These are phyloP conservation scores for Potentilla sterilis DNA, from an alignment of 306 rosid genomes.

Conservation along the genomic window DNA sequence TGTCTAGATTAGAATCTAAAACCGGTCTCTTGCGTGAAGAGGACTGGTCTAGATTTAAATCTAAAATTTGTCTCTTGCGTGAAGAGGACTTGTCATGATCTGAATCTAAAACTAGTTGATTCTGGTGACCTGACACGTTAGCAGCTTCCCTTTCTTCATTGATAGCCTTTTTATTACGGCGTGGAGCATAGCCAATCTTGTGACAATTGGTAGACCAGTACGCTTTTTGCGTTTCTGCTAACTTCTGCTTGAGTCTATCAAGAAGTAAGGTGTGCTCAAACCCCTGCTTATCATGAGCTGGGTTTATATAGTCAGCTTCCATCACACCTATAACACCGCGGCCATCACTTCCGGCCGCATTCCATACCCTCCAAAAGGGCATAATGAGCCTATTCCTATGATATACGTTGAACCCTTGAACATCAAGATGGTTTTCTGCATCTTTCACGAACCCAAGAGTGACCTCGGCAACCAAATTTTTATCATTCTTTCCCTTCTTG, in stretches of 20 bases:
- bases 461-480: conserved; percentile 63
- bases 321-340: conserved; percentile 91
- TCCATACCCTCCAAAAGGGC: conserved; percentile 99
- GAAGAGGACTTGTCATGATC: background rate
- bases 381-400: conserved; percentile 92
- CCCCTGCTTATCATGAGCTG: conserved; percentile 99
- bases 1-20: no score
- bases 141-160: conserved; percentile 30
- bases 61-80: conserved; percentile 14
- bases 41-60: background rate
- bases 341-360: conserved; percentile 93
- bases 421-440: conserved; percentile 84
- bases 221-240: conserved; percentile 70
- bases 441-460: conserved; percentile 95
- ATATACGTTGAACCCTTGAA: conserved; percentile 91
- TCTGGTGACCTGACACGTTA: conserved; percentile 31
- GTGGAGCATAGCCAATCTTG: conserved; percentile 70
- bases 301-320: conserved; percentile 96
- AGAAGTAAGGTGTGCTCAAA: conserved; percentile 93
- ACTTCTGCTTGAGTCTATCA: conserved; percentile 65
- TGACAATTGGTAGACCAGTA: conserved; percentile 65
- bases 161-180: conserved; percentile 27
- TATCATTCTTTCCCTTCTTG: background rate
- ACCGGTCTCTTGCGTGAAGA: no score
- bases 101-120: conserved; percentile 8